Evolutionary conservation across 108 stramenopile species (phyloP).

Genomic region (Nitzschia sp.): DNA sequence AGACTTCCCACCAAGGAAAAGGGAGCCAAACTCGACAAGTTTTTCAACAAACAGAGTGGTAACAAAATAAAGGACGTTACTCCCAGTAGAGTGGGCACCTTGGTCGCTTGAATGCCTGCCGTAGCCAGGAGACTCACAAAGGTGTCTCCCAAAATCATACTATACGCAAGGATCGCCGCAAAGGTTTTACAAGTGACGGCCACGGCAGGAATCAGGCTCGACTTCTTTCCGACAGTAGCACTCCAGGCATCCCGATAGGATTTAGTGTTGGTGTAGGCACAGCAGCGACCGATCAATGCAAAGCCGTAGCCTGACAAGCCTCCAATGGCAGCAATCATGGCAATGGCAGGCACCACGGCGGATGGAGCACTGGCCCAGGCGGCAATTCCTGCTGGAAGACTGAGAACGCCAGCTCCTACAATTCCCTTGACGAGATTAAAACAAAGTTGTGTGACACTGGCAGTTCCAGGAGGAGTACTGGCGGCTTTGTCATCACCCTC

Average conservation of each 20-base stretch:
- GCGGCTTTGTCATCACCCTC: neutral
- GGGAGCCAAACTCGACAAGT: constrained; percentile 80
- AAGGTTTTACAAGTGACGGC: constrained; percentile 89
- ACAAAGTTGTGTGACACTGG: constrained; percentile 60
- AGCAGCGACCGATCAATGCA: constrained; percentile 85
- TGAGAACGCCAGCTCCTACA: constrained; percentile 91
- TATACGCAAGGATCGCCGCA: constrained; percentile 86
- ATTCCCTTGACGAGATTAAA: constrained; percentile 80
- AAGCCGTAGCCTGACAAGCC: constrained; percentile 89
- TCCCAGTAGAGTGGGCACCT: constrained; percentile 63
- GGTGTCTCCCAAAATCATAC: constrained; percentile 96
- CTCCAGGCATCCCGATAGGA: constrained; percentile 94
- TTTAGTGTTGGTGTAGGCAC: constrained; percentile 79
- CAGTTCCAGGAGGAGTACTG: constrained; percentile 51
- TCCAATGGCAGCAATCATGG: constrained; percentile 81
- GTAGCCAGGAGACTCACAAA: constrained; percentile 72
- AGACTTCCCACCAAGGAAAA: constrained; percentile 87
- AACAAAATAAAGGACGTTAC: constrained; percentile 82
- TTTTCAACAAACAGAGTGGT: constrained; percentile 93
- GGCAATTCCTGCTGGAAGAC: constrained; percentile 93
- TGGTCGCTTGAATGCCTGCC: constrained; percentile 65
- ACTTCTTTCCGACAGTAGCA: constrained; percentile 67
- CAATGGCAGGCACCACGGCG: constrained; percentile 84
- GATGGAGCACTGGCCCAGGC: constrained; percentile 88
- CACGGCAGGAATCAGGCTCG: constrained; percentile 81